Percentiles rank a stretch among this genome's conserved stretches.
Conservation (phyloP, 2,329 filamentous ascomycete genomes). For the Didymella lethalis region DNA sequence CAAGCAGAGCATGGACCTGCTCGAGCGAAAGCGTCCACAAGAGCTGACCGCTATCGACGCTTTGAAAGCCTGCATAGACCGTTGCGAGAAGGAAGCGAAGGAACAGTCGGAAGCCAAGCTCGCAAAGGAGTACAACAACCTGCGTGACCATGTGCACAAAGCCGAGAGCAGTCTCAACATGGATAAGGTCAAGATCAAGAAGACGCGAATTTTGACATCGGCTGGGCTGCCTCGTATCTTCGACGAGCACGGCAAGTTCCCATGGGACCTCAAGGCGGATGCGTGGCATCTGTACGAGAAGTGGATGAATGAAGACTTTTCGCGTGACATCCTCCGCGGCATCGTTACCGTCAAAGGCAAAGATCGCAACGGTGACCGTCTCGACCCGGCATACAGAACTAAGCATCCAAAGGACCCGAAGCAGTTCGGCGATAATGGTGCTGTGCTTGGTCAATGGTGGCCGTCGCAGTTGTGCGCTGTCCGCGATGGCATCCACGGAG, state of each 20-base stretch:
- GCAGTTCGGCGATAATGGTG: conserved; percentile 49
- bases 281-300: conserved; percentile 56
- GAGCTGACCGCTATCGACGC: conserved; percentile 27
- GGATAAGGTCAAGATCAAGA: conserved; percentile 42
- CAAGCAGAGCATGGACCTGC: conserved; percentile 1
- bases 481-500: conserved; percentile 63
- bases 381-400: conserved; percentile 34
- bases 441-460: conserved; percentile 63
- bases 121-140: conserved; percentile 36
- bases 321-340: conserved; percentile 57
- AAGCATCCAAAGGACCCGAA: conserved; percentile 17
- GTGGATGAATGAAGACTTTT: conserved; percentile 55
- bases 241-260: conserved; percentile 42
- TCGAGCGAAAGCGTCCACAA: conserved; percentile 27
- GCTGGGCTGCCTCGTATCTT: conserved; percentile 55
- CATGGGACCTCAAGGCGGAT: conserved; percentile 58
- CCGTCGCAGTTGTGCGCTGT: conserved; percentile 61
- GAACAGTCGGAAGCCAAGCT: conserved; percentile 9
- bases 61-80: conserved; percentile 36
- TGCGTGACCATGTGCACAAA: conserved; percentile 51
- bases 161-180: conserved; percentile 49
- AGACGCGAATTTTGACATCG: conserved; percentile 46
- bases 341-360: conserved; percentile 40
- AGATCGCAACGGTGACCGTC: conserved; percentile 37
- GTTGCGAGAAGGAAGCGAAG: conserved; percentile 30